Evolutionary conservation across 1,284 basidiomycete species (phyloP), one percentile per base, ranked within the genome.

Genomic region (Ceratobasidium sp.): DNA sequence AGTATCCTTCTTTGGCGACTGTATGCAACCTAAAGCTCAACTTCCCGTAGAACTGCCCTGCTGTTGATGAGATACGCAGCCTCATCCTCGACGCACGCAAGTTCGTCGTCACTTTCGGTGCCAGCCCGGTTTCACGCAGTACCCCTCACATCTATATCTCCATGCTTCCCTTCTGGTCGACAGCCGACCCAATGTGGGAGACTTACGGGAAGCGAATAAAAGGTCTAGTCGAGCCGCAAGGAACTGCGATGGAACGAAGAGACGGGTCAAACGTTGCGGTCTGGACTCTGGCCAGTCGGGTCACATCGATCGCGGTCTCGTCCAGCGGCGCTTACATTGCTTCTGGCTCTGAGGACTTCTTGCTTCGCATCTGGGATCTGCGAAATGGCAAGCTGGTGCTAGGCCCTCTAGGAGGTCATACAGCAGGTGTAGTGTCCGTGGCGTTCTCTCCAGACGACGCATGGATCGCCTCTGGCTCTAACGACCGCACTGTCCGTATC

Each of bases 351-450:
- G 23, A 61, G 13, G 77, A 78, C 42, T 33, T 13, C 6, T 52
- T 75, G 5, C 33, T 77, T 46, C 38, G 76, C 13, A 61, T 78
- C 20, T 78, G 77, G 77, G 57, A 68, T 28, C 15, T 44, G 46
- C 44, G 28, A 12, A 71, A 13, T 33, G 65, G 74, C 17, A 17
- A 20, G 7, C 40, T 48, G 23, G 20, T 38, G 40, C 9, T 59
- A 12, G 17, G 13, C 28, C 52, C 71, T 20, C 52, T 77, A 7
- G 38, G 5, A 26, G 74, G 74, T 10, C 66, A 77, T 23, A 33
- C 40, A 9, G 33, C 7, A 7, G 4, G 50, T 9, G 48, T 77
- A 6, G 50, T 23, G 12, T 66, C 64, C 13, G 68, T 77, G n/a
- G 64, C 38, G 23, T 76, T 76, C 46, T 76, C 73, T 15, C 28